Evolutionary conservation across 1,284 basidiomycete genomes (phyloP), one percentile per base, ranked within the genome.

Genomic region (Bjerkandera adusta): DNA sequence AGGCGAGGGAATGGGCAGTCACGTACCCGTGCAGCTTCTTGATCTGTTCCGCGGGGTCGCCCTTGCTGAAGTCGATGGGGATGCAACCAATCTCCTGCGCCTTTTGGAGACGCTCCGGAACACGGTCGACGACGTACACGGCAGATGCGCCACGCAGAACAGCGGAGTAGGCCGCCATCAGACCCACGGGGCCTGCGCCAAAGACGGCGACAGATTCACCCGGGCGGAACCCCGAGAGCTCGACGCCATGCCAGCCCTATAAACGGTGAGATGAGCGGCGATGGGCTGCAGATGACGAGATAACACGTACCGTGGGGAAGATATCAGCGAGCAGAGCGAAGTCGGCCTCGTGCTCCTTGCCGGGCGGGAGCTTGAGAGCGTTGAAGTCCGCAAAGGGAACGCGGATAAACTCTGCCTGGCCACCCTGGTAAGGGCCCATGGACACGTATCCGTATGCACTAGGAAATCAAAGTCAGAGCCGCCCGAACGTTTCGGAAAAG

Each of bases 131-230:
- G 13, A 78, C 73, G 50, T 77, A 78, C 3, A 79, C 72, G 20
- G 71, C 68, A 1, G 74, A 68, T 1, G 76, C 75, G 22, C 77
- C 76, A 27, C 75, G 69, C 1, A 78, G 58, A 6, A 69, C 53
- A 2, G 76, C 76, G 25, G 73, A 76, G 55, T 79, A 79, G 0
- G 75, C 77, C 4, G 76, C 76, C 75, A 78, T 77, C 34, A 77
- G 68, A 18, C 63, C 65, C 29, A 66, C 60, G 3, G 74, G 75
- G 10, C 75, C 75, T 3, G 73, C 76, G 12, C 76, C 76, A 47
- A 77, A 78, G 16, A 79, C 70, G 1, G 63, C 76, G 36, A 79
- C 52, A 7, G 71, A 76, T 60, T 78, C 76, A 20, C 76, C 76
- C 2, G 75, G 71, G 35, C 67, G 67, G 62, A 77, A 77, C 2